Evolutionary conservation across 495 filamentous ascomycete genomes (phyloP).

Genomic region (Aspergillus sparsus): DNA sequence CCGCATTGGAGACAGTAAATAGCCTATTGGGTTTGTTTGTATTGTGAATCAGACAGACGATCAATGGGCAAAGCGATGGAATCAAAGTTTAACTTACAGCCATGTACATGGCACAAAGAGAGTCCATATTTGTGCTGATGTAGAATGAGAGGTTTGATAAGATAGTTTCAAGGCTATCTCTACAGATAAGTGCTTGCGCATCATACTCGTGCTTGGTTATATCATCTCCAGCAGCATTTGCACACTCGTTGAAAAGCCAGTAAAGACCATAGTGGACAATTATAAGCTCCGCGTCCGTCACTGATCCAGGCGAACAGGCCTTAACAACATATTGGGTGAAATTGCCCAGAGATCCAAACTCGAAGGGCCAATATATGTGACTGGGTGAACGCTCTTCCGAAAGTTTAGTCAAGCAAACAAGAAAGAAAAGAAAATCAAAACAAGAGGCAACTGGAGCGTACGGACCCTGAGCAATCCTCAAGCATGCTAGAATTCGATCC

Average conservation of each 20-base stretch:
- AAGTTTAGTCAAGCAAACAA: background rate
- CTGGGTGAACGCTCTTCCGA: background rate
- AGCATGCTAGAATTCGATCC: constrained; percentile 15
- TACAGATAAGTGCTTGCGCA: constrained; percentile 12
- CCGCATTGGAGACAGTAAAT: constrained; percentile 17
- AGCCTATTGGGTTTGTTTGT: background rate
- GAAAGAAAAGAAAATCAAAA: background rate
- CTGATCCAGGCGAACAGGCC: constrained; percentile 15
- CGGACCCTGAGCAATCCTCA: constrained; percentile 15
- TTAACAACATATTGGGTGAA: constrained; percentile 19
- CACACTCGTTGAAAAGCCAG: constrained; percentile 22
- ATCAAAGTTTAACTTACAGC: constrained; percentile 14
- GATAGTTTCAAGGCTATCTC: constrained; percentile 16
- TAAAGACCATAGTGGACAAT: constrained; percentile 22
- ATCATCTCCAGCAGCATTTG: constrained; percentile 5
- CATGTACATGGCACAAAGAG: constrained; percentile 16
- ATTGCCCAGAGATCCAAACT: background rate
- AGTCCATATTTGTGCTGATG: constrained; percentile 12
- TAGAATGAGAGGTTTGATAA: constrained; percentile 17
- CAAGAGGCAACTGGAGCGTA: background rate
- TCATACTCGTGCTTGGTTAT: constrained; percentile 15
- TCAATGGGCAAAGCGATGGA: background rate
- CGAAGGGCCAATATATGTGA: constrained; percentile 10
- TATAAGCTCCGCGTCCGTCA: constrained; percentile 18
- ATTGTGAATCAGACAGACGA: background rate